Base-by-base conservation (phyloP, 2,329 filamentous ascomycete genomes). In the Hypocreales sp. region DNA sequence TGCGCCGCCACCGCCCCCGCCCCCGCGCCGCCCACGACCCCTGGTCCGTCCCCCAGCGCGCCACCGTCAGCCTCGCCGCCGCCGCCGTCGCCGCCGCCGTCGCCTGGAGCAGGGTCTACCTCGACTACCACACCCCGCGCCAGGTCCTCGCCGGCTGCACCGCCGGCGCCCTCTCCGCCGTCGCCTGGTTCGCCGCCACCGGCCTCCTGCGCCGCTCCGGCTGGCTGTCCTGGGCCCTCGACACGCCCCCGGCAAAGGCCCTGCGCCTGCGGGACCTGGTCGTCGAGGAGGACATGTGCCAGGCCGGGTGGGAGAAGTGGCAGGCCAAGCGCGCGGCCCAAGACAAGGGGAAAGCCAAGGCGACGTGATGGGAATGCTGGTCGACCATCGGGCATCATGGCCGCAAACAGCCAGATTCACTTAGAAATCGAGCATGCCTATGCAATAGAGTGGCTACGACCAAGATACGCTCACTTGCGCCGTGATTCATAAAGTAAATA, bases 221-320 rank as follows among this genome's bases (percentile, higher is more conserved):
- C 0, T 66, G 75, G 60, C 48, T 94, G 32, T 63, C 71, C 5
- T 83, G 79, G 78, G 67, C 60, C 3, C 51, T 94, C 29, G 74
- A 82, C 15, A 60, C 70, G 20, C 65, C 70, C 16, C 40, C 79
- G 4, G 67, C 72, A 4, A 67, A 68, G 43, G 64, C 72, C 37
- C 56, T 90, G 25, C 66, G 87, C 32, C 58, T 92, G 25, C 65
- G 90, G 33, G 90, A 98, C 51, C 56, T 98, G 35, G 72, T 92
- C 9, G 64, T 92, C 6, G 77, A 79, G 47, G 87, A 95, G 54
- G 87, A 95, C 52, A 55, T 93, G 40, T 77, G 77, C 19, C 83
- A 93, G 56, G 78, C 84, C 22, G 90, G 90, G 3, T 98, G 87
- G 87, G 81, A 86, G 54, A 77, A 80, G 47, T 95, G 86, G 83